Base-by-base conservation (phyloP, 2,329 filamentous ascomycete species). In the Talaromyces atroroseus region DNA sequence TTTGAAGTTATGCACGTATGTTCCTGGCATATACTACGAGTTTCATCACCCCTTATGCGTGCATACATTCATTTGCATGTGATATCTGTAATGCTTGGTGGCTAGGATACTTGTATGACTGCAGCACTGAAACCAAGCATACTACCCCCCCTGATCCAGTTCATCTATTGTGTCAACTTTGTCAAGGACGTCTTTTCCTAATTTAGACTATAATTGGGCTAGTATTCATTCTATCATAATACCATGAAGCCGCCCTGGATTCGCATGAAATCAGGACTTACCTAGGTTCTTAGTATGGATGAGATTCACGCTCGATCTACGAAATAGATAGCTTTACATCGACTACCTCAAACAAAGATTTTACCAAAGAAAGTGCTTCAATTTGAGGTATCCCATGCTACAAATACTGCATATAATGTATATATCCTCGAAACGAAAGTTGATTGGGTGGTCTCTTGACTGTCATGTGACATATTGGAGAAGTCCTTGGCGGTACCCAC, bases 401-500 rank as follows among this genome's bases (percentile, higher is more conserved):
- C 26, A 29, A 8, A 29, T 26, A 26, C 24, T 26, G 8, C 29
- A 12, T 5, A 34, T 34, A 12, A 34, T 34, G 29, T 10, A 12
- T 40, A 40, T n/a, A 40, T n/a, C 7, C n/a, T 40, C 16, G 20
- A 18, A 40, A n/a, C 14, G 40, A 23, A 21, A 10, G 8, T 10
- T 44, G 40, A 44, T 44, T 44, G 40, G 40, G 1, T 23, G 18
- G 20, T 12, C 2, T n/a, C 3, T 23, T 26, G 2, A 2, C 32
- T 14, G 23, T 52, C 50, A 52, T 40, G 24, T 52, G 50, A 52
- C 16, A 32, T 6, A 4, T 29, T 11, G 14, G 29, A 3, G 8
- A 46, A 53, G 18, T 38, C 24, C 42, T 53, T 53, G 51, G 45
- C 42, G 26, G 16, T 44, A 24, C 51, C 51, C 42, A 47, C 42